Evolutionary conservation across 306 rosid genomes (phyloP).

Genomic region (Acacia melanoxylon): DNA sequence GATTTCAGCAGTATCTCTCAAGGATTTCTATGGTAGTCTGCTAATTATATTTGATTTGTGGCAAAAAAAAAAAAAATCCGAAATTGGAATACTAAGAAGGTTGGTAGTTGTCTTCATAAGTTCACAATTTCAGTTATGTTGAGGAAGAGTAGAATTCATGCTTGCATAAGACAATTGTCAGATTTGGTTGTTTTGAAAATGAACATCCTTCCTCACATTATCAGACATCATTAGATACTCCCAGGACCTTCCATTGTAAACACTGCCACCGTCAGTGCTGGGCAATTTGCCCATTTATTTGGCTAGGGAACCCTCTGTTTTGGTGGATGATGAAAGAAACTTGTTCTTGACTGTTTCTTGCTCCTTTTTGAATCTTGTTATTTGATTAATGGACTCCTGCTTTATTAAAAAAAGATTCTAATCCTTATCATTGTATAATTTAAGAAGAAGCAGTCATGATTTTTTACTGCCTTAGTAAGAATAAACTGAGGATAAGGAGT

Average conservation of each 20-base stretch:
- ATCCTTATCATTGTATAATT: neutral
- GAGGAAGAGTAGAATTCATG: neutral
- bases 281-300: neutral
- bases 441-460: neutral
- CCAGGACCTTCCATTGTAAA: conserved; percentile 12
- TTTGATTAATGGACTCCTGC: neutral
- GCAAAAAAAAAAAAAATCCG: neutral
- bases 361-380: neutral
- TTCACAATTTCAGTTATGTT: neutral
- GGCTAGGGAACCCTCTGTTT: neutral
- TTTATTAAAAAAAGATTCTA: no score
- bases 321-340: neutral
- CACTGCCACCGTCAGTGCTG: neutral
- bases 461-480: neutral
- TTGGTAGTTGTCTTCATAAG: neutral
- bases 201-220: neutral
- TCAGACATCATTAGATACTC: neutral
- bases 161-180: neutral
- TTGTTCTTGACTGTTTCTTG: neutral
- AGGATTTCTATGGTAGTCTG: neutral
- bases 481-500: neutral
- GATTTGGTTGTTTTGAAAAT: neutral
- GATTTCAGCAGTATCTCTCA: neutral
- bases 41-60: neutral
- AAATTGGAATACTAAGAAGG: neutral